Conservation (phyloP, 805 yeast genomes). For the Barnettozyma wickerhamii region DNA sequence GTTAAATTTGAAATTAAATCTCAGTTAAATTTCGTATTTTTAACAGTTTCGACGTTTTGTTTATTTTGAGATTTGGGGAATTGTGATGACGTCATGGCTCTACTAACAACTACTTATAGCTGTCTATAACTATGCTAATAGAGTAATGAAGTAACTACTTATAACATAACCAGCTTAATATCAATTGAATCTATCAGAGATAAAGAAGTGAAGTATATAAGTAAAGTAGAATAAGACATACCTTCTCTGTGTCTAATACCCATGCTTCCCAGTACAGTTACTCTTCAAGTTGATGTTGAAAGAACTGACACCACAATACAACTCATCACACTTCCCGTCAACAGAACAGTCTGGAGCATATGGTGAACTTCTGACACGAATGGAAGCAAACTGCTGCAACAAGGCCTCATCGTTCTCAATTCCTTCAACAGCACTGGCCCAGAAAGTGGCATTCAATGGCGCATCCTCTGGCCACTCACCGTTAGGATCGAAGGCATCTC, state of each 20-base stretch:
- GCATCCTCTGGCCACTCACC: conserved; percentile 52
- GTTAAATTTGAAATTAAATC: no score
- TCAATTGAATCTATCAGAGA: no score
- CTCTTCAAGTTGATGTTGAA: conserved; percentile 18
- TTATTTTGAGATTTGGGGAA: not conserved
- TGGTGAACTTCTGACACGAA: conserved; percentile 53
- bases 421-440: conserved; percentile 41
- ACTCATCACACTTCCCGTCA: conserved; percentile 18
- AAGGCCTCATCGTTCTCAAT: conserved; percentile 37
- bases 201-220: no score
- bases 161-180: no score
- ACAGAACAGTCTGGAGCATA: conserved; percentile 43
- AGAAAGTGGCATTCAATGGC: conserved; percentile 65
- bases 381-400: conserved; percentile 46
- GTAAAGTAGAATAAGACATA: no score
- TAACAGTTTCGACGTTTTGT: not conserved
- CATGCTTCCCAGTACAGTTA: conserved; percentile 11
- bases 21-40: no score
- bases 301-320: conserved; percentile 19
- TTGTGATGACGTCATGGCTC: not conserved
- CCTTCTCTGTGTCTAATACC: no score
- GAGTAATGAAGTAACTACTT: no score
- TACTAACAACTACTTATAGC: no score
- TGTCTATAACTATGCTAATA: no score
- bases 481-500: conserved; percentile 50